Conservation (phyloP, 441 rosid genomes). For the Arabidopsis lyrata region DNA sequence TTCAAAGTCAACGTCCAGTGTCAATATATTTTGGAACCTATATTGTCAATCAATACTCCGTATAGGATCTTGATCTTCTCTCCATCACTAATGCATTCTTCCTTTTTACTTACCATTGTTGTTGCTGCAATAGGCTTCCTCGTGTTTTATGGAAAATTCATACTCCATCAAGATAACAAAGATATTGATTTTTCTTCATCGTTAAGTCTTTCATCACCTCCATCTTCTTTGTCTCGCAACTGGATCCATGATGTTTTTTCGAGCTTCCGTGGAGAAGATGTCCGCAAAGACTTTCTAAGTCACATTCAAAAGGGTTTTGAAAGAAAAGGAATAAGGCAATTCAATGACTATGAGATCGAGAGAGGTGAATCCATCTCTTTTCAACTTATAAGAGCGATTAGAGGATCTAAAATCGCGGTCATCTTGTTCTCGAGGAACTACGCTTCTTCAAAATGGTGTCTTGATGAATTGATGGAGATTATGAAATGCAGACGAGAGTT, state of each 20-base stretch:
- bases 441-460: conserved; percentile 27
- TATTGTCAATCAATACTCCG: neutral
- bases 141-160: neutral
- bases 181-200: neutral
- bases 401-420: conserved; percentile 17
- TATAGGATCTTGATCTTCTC: neutral
- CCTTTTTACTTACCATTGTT: neutral
- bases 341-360: conserved; percentile 27
- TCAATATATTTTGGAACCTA: neutral
- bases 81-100: neutral
- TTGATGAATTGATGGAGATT: conserved; percentile 23
- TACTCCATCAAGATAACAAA: neutral
- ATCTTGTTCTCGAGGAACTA: conserved; percentile 20
- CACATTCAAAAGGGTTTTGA: conserved; percentile 29
- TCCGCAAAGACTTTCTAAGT: conserved; percentile 20
- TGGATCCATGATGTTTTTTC: conserved; percentile 29
- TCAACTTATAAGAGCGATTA: conserved; percentile 10
- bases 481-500: conserved; percentile 29
- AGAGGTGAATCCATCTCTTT: conserved; percentile 24
- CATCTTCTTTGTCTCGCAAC: neutral
- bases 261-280: conserved; percentile 27
- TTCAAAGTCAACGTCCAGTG: neutral
- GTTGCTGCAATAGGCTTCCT: conserved; percentile 2
- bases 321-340: conserved; percentile 15
- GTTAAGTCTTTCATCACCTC: neutral